Evolutionary conservation across 805 yeast genomes (phyloP).

Genomic region (Hemisphaericaspora nanyangensis): DNA sequence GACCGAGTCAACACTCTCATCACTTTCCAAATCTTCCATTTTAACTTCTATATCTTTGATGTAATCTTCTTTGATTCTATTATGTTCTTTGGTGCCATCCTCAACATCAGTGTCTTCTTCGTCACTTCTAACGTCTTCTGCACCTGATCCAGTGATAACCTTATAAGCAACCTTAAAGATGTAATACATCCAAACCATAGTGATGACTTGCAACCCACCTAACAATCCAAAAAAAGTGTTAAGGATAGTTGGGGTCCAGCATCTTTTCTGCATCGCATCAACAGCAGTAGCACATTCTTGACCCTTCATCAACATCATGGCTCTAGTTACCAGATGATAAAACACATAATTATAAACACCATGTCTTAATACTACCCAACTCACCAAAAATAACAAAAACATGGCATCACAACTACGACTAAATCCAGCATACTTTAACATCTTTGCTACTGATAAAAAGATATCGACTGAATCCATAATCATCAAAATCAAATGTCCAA

Average conservation of each 20-base stretch:
- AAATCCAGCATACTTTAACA: constrained; percentile 69
- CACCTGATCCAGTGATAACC: constrained; percentile 68
- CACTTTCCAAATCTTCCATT: constrained; percentile 7
- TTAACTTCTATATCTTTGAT: constrained; percentile 13
- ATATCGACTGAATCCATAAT: constrained; percentile 85
- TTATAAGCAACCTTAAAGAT: constrained; percentile 66
- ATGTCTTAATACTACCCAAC: constrained; percentile 75
- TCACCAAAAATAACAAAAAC: constrained; percentile 61
- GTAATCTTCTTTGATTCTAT: constrained; percentile 16
- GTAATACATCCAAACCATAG: constrained; percentile 70
- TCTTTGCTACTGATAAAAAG: constrained; percentile 66
- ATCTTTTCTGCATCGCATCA: constrained; percentile 33
- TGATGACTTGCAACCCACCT: constrained; percentile 61
- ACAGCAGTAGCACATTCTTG: constrained; percentile 34
- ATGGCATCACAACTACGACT: constrained; percentile 58
- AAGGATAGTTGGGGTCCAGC: constrained; percentile 47
- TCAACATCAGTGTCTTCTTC: constrained; percentile 54
- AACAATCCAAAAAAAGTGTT: constrained; percentile 52
- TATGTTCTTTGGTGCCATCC: constrained; percentile 14
- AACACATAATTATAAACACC: constrained; percentile 66
- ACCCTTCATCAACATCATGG: constrained; percentile 46
- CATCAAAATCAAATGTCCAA: constrained; percentile 74
- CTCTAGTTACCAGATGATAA: constrained; percentile 51
- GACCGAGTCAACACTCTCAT: constrained; percentile 9
- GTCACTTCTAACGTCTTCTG: constrained; percentile 86